Evolutionary conservation across 2,329 filamentous ascomycete species (phyloP), one percentile per base, ranked within the genome.

Genomic region (Pseudocercospora eumusae): DNA sequence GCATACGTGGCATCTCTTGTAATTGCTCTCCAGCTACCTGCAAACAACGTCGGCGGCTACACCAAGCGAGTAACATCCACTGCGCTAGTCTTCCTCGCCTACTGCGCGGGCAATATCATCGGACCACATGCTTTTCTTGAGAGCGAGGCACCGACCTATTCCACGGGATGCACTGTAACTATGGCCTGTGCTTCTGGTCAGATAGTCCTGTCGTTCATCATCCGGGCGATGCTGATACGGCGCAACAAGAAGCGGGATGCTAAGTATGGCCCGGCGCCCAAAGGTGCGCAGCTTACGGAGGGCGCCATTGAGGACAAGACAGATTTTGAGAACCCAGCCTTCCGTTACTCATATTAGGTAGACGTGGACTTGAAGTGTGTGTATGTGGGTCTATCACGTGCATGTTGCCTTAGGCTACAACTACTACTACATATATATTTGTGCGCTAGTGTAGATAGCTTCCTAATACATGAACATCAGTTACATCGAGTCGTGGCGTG

Each of bases 1-100:
- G 72, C 77, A 0, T 85, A 78, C 57, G 83, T 85, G 1, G 76
- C 79, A 0, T 81, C 81, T 1, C 71, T 86, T 7, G 82, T 85
- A 0, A 74, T 85, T 0, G 81, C 82, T 0, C 75, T 86, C 31
- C 83, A 83, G 63, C 77, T 83, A 72, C 82, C 81, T 0, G 78
- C 80, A 0, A 74, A 78, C 4, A 83, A 82, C 27, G 66, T 83
- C 0, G 80, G 76, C 1, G 80, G 80, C 2, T 81, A 81, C 63
- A 82, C 80, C 1, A 82, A 82, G 69, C 75, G 80, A 4, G 76
- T 78, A 9, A 80, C 80, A 0, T 74, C 75, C 0, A 79, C 79
- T 0, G 80, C 79, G 0, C 73, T 82, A 33, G 79, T 81, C 0
- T 82, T 82, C 59, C 64, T 80, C 0, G 79, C 78, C 0, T 72